A percentile compares a stretch with the other conserved stretches of the same genome.
These are phyloP conservation scores for Ulota crispa DNA, from an alignment of 225 moss, liverwort and hornwort species.

Conservation along the genomic window DNA sequence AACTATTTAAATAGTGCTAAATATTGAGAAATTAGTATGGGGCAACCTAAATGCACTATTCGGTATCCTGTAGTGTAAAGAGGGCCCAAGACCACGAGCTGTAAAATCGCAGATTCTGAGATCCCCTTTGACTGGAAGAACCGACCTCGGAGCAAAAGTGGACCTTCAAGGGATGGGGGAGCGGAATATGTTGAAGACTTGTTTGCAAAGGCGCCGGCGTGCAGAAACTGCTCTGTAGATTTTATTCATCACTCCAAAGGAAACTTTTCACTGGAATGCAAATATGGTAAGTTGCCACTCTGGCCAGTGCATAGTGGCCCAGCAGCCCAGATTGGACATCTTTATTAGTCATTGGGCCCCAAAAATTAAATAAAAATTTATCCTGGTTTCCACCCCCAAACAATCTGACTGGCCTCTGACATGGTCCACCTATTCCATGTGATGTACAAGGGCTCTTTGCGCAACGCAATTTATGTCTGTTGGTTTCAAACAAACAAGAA, in stretches of 20 bases:
- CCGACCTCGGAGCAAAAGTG: neutral
- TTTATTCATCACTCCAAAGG: neutral
- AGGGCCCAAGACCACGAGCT: neutral
- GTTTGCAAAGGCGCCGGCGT: neutral
- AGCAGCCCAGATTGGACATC: neutral
- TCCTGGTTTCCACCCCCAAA: too few relatives aligned
- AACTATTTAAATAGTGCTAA: too few relatives aligned
- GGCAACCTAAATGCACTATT: too few relatives aligned
- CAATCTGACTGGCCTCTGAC: neutral
- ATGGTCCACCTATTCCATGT: neutral
- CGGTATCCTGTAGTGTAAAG: too few relatives aligned
- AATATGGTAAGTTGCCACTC: neutral
- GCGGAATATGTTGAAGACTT: neutral
- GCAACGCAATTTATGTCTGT: neutral
- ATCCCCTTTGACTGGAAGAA: neutral
- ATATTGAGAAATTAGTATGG: too few relatives aligned
- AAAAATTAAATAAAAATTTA: too few relatives aligned
- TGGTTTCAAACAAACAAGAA: neutral
- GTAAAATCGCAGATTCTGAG: neutral
- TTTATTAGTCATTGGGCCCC: neutral
- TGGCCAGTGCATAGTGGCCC: neutral
- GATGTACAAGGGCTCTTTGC: neutral
- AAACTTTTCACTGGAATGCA: too few relatives aligned
- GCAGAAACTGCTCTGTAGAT: neutral
- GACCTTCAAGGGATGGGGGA: neutral